Evolutionary conservation across 73 alveolate species (phyloP), one percentile per base, ranked within the genome.

Genomic region (Vitrella brassicaformis): DNA sequence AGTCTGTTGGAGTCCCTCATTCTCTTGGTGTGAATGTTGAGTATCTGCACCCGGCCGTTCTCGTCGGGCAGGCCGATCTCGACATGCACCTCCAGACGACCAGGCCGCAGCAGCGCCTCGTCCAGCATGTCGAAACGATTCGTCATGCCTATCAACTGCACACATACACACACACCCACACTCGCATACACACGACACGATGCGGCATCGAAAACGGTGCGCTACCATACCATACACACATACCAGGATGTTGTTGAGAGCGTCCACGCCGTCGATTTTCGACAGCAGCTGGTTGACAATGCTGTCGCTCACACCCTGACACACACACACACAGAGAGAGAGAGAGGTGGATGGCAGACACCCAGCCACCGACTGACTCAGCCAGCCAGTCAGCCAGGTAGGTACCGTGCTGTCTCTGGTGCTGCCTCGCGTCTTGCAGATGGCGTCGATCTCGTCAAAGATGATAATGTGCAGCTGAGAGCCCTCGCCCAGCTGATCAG

Each of bases 361-460:
- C 22, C 4, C 4, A 39, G n/a, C n/a, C n/a, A n/a, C n/a, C n/a
- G n/a, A n/a, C n/a, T n/a, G n/a, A n/a, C n/a, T n/a, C n/a, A n/a
- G n/a, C n/a, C n/a, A n/a, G n/a, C n/a, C n/a, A n/a, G n/a, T n/a
- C n/a, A n/a, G n/a, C n/a, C n/a, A n/a, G n/a, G n/a, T n/a, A n/a
- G n/a, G n/a, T n/a, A n/a, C n/a, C n/a, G n/a, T n/a, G n/a, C n/a
- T n/a, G n/a, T n/a, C n/a, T n/a, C n/a, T n/a, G n/a, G n/a, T n/a
- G 14, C 56, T 64, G 66, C 99, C 99, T 90, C 99, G 93, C 46
- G 96, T 91, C 80, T 97, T 93, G 83, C 99, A 95, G 47, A 97
- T 87, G 67, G 99, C 98, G 90, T 97, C 99, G 69, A 97, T 96
- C 87, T 97, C 99, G 87, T 97, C 99, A 79, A 97, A 94, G 46